Conservation (phyloP, 1,284 basidiomycete species). For the Athelia sp. region DNA sequence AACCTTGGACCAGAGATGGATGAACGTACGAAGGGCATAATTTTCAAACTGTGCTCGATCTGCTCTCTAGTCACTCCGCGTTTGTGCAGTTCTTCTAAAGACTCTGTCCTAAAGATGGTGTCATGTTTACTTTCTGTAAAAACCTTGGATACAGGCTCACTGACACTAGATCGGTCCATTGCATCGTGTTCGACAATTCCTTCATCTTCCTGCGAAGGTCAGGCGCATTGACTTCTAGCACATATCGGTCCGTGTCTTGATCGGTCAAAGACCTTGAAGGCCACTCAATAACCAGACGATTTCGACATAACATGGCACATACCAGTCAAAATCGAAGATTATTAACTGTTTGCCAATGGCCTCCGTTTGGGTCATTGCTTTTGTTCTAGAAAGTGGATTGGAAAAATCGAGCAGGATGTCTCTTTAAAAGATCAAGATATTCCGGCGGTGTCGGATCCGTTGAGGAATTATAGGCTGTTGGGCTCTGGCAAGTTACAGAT, state of each 20-base stretch:
- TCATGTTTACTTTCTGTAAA: not conserved
- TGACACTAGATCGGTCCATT: conserved; percentile 95
- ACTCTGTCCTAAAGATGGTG: conserved; percentile 53
- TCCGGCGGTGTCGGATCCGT: no score
- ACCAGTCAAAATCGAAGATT: conserved; percentile 99
- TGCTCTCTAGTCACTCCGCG: conserved; percentile 68
- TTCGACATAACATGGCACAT: conserved; percentile 19
- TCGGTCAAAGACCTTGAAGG: conserved; percentile 76
- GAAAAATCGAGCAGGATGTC: no score
- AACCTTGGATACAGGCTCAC: conserved; percentile 3
- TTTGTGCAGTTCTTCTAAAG: conserved; percentile 65
- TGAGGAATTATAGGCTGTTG: no score
- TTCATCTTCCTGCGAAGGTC: conserved; percentile 84
- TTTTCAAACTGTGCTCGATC: conserved; percentile 73
- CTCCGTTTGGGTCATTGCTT: no score
- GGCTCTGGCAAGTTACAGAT: no score
- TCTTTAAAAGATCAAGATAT: no score
- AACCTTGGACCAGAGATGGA: conserved; percentile 1
- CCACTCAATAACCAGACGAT: conserved; percentile 1
- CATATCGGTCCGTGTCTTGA: conserved; percentile 96
- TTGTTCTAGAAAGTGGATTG: no score
- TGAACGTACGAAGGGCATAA: conserved; percentile 80
- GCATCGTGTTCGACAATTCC: conserved; percentile 57
- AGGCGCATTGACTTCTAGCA: conserved; percentile 89
- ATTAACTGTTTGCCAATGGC: conserved; percentile 68